A percentile compares a stretch with the other conserved stretches of the same genome.
Evolutionary conservation across 1,284 basidiomycete genomes (phyloP).

Genomic region (Trichosporon asahii): DNA sequence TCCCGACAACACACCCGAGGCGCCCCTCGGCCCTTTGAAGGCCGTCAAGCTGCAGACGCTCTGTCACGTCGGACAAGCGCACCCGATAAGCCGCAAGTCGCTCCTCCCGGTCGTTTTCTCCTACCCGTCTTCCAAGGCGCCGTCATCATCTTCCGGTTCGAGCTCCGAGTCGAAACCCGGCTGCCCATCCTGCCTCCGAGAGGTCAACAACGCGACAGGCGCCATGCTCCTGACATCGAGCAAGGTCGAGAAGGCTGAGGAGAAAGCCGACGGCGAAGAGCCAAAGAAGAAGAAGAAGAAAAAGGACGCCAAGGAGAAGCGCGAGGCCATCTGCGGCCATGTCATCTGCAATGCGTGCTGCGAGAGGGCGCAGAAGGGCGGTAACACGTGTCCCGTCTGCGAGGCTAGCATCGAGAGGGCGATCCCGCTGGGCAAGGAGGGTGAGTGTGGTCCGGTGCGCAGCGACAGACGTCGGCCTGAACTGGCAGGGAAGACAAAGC

Average conservation of each 20-base stretch:
- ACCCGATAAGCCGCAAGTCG: constrained; percentile 64
- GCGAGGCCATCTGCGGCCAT: constrained; percentile 62
- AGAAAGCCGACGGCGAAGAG: neutral
- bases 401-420: constrained; percentile 54
- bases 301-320: constrained; percentile 39
- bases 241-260: constrained; percentile 19
- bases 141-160: neutral
- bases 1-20: constrained; percentile 77
- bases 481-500: too few relatives aligned
- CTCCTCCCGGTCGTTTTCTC: constrained; percentile 72
- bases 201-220: constrained; percentile 71
- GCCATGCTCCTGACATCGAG: constrained; percentile 58
- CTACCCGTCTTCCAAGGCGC: constrained; percentile 51
- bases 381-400: constrained; percentile 76
- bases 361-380: constrained; percentile 70
- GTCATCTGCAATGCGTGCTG: constrained; percentile 82
- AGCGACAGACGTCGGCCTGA: too few relatives aligned
- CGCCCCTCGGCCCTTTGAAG: constrained; percentile 61
- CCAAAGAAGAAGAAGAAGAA: constrained; percentile 34
- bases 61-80: constrained; percentile 69
- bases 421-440: constrained; percentile 64
- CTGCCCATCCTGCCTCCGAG: constrained; percentile 85
- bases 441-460: constrained; percentile 50
- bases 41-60: constrained; percentile 81
- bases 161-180: constrained; percentile 56